These are phyloP conservation scores for Trebouxiophyceae sp. DNA, from an alignment of 163 green algal genomes.

Conservation along the genomic window DNA sequence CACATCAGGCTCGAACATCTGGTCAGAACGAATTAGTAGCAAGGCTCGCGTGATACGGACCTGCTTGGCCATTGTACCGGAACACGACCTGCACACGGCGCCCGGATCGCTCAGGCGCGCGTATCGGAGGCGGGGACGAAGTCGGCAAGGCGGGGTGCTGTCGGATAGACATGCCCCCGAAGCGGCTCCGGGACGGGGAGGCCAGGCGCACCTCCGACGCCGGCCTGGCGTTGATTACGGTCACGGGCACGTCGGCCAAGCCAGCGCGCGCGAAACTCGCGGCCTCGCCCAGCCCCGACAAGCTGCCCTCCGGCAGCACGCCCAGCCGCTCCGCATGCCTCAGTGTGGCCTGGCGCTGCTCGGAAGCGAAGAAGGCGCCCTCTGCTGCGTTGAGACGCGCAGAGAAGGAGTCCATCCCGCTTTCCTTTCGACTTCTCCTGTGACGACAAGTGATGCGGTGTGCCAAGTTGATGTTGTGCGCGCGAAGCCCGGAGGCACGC, in stretches of 20 bases:
- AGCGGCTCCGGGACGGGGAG: too few species aligned
- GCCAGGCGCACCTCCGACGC: slow-evolving; percentile 6
- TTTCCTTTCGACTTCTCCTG: too few species aligned
- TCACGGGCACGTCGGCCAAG: background rate
- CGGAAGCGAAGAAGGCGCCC: slow-evolving; percentile 7
- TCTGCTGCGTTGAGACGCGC: slow-evolving; percentile 10
- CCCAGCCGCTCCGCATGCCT: slow-evolving; percentile 33
- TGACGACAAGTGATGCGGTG: too few species aligned
- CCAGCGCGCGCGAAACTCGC: background rate
- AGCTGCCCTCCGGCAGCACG: slow-evolving; percentile 25
- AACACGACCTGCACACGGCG: background rate
- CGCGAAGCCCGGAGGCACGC: too few species aligned
- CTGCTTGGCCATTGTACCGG: background rate
- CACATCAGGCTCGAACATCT: background rate
- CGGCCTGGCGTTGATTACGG: slow-evolving; percentile 1
- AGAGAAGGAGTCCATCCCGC: slow-evolving; percentile 6
- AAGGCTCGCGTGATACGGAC: too few species aligned
- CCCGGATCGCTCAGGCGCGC: background rate
- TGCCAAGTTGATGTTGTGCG: too few species aligned
- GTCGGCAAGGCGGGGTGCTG: background rate
- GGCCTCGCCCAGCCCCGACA: slow-evolving; percentile 4
- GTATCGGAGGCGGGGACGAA: background rate
- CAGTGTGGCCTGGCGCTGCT: slow-evolving; percentile 19
- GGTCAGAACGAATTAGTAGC: background rate
- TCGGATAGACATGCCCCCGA: too few species aligned